These are phyloP conservation scores for Periconia sp. DNA, from an alignment of 2,329 filamentous ascomycete species.

Conservation along the genomic window DNA sequence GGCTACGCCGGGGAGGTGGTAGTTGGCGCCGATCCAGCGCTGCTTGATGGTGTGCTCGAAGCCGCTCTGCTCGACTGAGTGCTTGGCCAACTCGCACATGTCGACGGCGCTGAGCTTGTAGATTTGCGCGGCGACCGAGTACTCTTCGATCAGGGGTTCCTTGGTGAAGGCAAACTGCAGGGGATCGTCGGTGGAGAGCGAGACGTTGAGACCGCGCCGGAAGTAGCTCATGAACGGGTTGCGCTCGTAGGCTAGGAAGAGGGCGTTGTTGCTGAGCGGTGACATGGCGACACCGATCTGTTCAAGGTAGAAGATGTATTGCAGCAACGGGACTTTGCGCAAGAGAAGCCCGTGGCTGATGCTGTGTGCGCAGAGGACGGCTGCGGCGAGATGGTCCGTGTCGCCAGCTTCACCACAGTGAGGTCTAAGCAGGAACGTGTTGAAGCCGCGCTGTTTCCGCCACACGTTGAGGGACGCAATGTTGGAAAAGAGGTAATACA, in stretches of 20 bases:
- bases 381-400: slow-evolving; percentile 91
- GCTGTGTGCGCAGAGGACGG: slow-evolving; percentile 89
- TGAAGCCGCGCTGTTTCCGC: slow-evolving; percentile 90
- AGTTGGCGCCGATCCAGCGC: slow-evolving; percentile 84
- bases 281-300: slow-evolving; percentile 99
- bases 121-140: slow-evolving; percentile 95
- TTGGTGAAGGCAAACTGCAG: slow-evolving; percentile 98
- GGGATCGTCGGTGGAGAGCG: slow-evolving; percentile 93
- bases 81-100: slow-evolving; percentile 97
- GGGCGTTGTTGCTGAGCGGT: slow-evolving; percentile 94
- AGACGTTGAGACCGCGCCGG: slow-evolving; percentile 90
- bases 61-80: slow-evolving; percentile 91
- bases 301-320: slow-evolving; percentile 97
- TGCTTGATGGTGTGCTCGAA: slow-evolving; percentile 89
- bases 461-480: slow-evolving; percentile 89
- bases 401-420: slow-evolving; percentile 97
- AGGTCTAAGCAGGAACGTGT: slow-evolving; percentile 88
- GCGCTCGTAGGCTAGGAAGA: slow-evolving; percentile 94
- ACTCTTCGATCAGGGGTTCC: slow-evolving; percentile 96
- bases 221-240: slow-evolving; percentile 98
- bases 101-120: slow-evolving; percentile 97
- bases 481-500: slow-evolving; percentile 96
- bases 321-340: slow-evolving; percentile 89
- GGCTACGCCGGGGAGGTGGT: slow-evolving; percentile 72
- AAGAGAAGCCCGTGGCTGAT: slow-evolving; percentile 93